phyloP scores from a whole-genome alignment of 768 basidiomycete genomes.

The Lactarius hatsudake region DNA sequence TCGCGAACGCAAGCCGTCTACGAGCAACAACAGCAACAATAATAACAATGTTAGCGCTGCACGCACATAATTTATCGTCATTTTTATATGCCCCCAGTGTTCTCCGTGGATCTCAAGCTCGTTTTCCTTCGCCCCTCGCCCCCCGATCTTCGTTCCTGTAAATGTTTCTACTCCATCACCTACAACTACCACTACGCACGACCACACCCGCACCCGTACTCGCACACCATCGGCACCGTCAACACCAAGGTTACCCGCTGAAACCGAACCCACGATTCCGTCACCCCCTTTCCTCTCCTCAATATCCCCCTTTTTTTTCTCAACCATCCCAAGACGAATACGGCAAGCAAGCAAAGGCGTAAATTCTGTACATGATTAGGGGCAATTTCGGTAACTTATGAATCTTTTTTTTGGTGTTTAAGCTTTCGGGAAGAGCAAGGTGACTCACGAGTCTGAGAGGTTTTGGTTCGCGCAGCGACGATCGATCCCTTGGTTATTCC shows the following conservation, averaged over 20 bases:
- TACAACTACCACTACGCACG: not conserved
- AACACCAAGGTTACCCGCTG: not conserved
- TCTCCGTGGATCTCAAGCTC: not conserved
- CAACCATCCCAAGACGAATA: not conserved
- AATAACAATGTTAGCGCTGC: conserved; percentile 17
- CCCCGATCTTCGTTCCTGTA: not conserved
- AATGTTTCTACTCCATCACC: not conserved
- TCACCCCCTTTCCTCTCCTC: not conserved
- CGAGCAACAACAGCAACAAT: not conserved
- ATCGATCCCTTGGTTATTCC: not conserved
- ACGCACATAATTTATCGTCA: conserved; percentile 24
- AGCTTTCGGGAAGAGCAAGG: not conserved
- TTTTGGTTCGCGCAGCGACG: not conserved
- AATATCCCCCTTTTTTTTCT: not conserved
- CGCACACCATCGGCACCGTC: not conserved
- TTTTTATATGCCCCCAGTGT: conserved; percentile 13
- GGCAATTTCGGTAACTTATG: conserved; percentile 17
- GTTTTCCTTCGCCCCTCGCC: not conserved
- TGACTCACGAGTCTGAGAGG: not conserved
- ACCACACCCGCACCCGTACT: not conserved
- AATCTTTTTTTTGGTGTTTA: conserved; percentile 1
- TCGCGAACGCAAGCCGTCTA: conserved; percentile 18
- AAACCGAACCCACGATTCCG: not conserved
- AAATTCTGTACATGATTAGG: conserved; percentile 9
- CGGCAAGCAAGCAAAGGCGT: conserved; percentile 1